Base-by-base conservation (phyloP, 768 basidiomycete genomes). In the Termitomyces sp. region DNA sequence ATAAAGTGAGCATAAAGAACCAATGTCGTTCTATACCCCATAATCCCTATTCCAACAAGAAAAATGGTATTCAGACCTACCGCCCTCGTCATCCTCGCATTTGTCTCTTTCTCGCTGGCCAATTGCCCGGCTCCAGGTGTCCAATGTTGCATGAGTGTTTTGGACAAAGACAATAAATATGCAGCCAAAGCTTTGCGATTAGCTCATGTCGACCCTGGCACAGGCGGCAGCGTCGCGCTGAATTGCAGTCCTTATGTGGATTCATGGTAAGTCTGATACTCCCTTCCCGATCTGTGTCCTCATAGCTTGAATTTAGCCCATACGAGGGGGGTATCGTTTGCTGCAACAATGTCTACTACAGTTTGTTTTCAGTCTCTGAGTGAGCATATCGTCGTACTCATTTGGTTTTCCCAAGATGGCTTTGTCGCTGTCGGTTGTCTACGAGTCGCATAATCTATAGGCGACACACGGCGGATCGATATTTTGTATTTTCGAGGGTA, bases 81-180 rank as follows among this genome's bases (percentile, higher is more conserved):
- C 27, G 10, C 34, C 39, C 26, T 53, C 9, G 26, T 48, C 22
- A 24, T 22, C 5, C 50, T 53, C 37, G 12, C 39, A n/a, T 48
- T 20, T 14, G 22, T 53, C n/a, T 20, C 45, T n/a, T 22, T 54
- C 30, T 37, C 57, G 16, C 9, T 47, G 20, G 44, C 43, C 24
- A 58, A 58, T 22, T 58, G 57, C 46, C 56, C 56, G 13, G 36
- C 24, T 30, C 24, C 52, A 16, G 57, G 57, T 24, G 57, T 58
- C 37, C 57, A 58, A 46, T 58, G 57, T 20, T 58, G 57, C 22
- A 40, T 8, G 37, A 26, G n/a, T 8, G 46, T 58, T 16, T 14
- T 58, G 27, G 33, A 44, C 20, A 39, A 39, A 16, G 22, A 47
- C 7, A 22, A 58, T 32, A 14, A 26, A 34, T 54, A 27, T 13